Base-by-base conservation (phyloP, 805 yeast genomes). In the Myxozyma geophila region DNA sequence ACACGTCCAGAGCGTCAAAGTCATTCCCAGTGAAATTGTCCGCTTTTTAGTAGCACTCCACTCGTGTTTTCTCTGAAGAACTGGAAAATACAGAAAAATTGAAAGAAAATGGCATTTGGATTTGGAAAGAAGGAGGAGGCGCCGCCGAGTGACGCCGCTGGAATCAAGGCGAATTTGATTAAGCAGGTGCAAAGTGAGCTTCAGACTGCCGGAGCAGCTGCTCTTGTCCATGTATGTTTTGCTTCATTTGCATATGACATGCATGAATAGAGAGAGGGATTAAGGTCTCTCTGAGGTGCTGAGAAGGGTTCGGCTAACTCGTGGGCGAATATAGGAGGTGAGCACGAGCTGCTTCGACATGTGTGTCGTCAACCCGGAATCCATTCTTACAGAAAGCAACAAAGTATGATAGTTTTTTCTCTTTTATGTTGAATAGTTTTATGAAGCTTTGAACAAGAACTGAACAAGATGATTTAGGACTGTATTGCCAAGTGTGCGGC, bases 191-290 rank as follows among this genome's bases (percentile, higher is more conserved):
- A 87, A 48, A 89, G 86, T 74, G 98, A 92, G 73, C 80, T 92
- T 67, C 97, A 97, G 1, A 84, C 90, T n/a, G 95, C 92, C 19
- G 90, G 92, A 76, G 97, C 96, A 41, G 87, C 93, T 1, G 92
- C 90, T 72, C 80, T 92, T 59, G 96, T 92, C 39, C 88, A 87
- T 77, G 76, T 75, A 66, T 56, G 75, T 67, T 36, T 39, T 19
- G 2, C 37, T 23, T 47, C 3, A 47, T 36, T 28, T 28, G 5
- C 28, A 28, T 28, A 28, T 28, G 28, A 28, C 5, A 28, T 28
- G 28, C 28, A 28, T 28, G 28, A 28, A 28, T 28, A 28, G 28
- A 28, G 28, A 28, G 28, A 28, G 28, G 28, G 28, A 5, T 3
- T 28, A 28, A 28, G 28, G 5, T 28, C 28, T 28, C 5, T 28